These are phyloP conservation scores for Peniophora sp. DNA, from an alignment of 1,284 basidiomycete species.

Conservation along the genomic window DNA sequence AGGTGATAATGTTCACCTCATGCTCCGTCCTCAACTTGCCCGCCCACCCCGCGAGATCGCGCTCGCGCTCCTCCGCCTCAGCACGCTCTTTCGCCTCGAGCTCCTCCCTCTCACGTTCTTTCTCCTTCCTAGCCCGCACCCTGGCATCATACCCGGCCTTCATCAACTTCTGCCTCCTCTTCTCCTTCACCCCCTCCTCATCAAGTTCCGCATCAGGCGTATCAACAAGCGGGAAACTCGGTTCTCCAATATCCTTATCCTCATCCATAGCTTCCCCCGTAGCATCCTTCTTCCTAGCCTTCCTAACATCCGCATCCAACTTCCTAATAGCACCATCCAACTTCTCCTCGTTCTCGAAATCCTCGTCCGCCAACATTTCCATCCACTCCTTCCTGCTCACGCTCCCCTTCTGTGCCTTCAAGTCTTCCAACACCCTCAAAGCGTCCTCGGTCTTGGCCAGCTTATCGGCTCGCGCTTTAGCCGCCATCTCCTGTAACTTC, in stretches of 20 bases:
- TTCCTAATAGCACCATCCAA: slow-evolving; percentile 29
- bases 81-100: slow-evolving; percentile 64
- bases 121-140: slow-evolving; percentile 79
- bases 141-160: slow-evolving; percentile 96
- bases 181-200: slow-evolving; percentile 92
- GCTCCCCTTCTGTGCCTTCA: slow-evolving; percentile 61
- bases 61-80: slow-evolving; percentile 76
- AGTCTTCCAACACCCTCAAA: slow-evolving; percentile 59
- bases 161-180: slow-evolving; percentile 86
- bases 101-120: slow-evolving; percentile 76
- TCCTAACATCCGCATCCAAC: slow-evolving; percentile 27
- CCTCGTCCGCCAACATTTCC: slow-evolving; percentile 56
- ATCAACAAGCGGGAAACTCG: slow-evolving; percentile 85
- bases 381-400: slow-evolving; percentile 74
- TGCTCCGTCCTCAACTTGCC: slow-evolving; percentile 67
- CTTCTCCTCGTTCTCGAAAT: slow-evolving; percentile 46
- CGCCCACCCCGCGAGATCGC: slow-evolving; percentile 70
- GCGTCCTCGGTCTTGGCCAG: slow-evolving; percentile 79
- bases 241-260: slow-evolving; percentile 65
- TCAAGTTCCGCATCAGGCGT: slow-evolving; percentile 90
- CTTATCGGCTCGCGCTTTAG: slow-evolving; percentile 81
- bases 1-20: slow-evolving; percentile 41
- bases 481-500: slow-evolving; percentile 89
- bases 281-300: slow-evolving; percentile 45
- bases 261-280: slow-evolving; percentile 43